phyloP scores from a whole-genome alignment of 2,329 filamentous ascomycete species.

The Xylaria arbuscula region DNA sequence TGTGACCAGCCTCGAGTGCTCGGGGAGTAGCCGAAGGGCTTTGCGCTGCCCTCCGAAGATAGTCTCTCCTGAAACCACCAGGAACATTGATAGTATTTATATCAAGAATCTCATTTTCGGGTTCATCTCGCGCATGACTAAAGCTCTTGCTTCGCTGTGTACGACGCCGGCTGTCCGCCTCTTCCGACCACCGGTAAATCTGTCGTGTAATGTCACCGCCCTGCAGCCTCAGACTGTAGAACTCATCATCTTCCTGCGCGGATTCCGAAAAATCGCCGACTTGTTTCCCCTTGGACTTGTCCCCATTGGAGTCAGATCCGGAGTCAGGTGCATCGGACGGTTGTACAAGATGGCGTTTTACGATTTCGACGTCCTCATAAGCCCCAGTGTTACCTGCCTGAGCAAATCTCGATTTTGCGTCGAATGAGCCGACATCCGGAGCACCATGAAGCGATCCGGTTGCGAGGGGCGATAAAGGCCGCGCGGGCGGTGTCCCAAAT shows the following conservation, averaged over 20 bases:
- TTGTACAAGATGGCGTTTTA: conserved; percentile 87
- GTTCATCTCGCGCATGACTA: conserved; percentile 77
- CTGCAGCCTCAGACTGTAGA: conserved; percentile 91
- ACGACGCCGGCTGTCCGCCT: conserved; percentile 77
- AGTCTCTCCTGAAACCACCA: conserved; percentile 92
- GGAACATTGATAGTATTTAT: conserved; percentile 93
- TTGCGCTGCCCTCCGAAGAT: conserved; percentile 78
- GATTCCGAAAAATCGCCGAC: conserved; percentile 51
- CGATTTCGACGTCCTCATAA: conserved; percentile 89
- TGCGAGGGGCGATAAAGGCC: conserved; percentile 68
- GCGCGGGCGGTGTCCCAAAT: conserved; percentile 72
- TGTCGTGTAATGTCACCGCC: conserved; percentile 94
- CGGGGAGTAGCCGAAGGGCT: conserved; percentile 63
- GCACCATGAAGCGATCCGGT: conserved; percentile 63
- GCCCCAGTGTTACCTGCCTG: conserved; percentile 64
- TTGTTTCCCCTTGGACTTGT: conserved; percentile 66
- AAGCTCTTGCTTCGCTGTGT: conserved; percentile 90
- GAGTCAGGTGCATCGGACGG: conserved; percentile 64
- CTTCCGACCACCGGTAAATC: conserved; percentile 97
- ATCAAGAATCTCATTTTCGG: conserved; percentile 82
- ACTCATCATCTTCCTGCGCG: conserved; percentile 76
- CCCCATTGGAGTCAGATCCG: conserved; percentile 52
- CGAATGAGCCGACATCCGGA: conserved; percentile 88
- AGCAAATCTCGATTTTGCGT: conserved; percentile 68
- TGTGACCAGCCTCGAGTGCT: conserved; percentile 54